Conservation (phyloP, 1,284 basidiomycete species). For the Ceratobasidium theobromae region DNA sequence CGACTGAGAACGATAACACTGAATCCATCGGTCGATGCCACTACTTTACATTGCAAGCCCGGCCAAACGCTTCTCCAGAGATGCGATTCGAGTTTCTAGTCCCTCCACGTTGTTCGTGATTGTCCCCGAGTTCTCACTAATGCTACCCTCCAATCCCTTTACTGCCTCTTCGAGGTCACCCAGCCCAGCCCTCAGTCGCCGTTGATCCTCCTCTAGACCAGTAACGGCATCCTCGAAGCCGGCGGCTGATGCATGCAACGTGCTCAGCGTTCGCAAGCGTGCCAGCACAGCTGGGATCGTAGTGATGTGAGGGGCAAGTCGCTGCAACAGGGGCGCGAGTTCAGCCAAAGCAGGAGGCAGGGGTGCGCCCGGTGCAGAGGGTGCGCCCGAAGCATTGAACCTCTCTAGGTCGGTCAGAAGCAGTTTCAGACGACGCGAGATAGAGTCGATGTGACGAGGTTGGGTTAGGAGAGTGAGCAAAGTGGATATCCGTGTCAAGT, state of each 20-base stretch:
- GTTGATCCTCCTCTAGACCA: slow-evolving; percentile 64
- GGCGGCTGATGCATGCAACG: slow-evolving; percentile 79
- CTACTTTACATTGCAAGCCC: slow-evolving; percentile 37
- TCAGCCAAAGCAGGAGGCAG: slow-evolving; percentile 49
- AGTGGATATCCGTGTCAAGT: slow-evolving; percentile 79
- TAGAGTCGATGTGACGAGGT: slow-evolving; percentile 95
- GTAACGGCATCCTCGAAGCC: slow-evolving; percentile 62
- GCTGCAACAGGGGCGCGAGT: slow-evolving; percentile 72
- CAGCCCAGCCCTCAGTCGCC: slow-evolving; percentile 60
- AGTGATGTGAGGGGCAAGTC: slow-evolving; percentile 84
- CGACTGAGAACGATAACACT: not conserved
- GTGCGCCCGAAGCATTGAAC: slow-evolving; percentile 45
- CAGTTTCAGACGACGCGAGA: slow-evolving; percentile 90
- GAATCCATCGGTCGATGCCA: not conserved
- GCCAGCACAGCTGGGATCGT: slow-evolving; percentile 90
- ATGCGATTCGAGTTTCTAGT: slow-evolving; percentile 65
- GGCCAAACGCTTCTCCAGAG: slow-evolving; percentile 56
- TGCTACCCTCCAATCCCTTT: slow-evolving; percentile 67
- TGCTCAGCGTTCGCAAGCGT: slow-evolving; percentile 79
- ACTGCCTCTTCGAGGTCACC: slow-evolving; percentile 71
- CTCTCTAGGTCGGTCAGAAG: slow-evolving; percentile 92
- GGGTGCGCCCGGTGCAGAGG: slow-evolving; percentile 4
- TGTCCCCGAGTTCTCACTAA: slow-evolving; percentile 71
- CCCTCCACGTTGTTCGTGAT: slow-evolving; percentile 71
- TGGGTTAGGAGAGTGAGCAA: slow-evolving; percentile 89